A percentile compares a stretch with the other conserved stretches of the same genome.
phyloP scores from a whole-genome alignment of 1,284 basidiomycete genomes.

The Inonotus hispidus region DNA sequence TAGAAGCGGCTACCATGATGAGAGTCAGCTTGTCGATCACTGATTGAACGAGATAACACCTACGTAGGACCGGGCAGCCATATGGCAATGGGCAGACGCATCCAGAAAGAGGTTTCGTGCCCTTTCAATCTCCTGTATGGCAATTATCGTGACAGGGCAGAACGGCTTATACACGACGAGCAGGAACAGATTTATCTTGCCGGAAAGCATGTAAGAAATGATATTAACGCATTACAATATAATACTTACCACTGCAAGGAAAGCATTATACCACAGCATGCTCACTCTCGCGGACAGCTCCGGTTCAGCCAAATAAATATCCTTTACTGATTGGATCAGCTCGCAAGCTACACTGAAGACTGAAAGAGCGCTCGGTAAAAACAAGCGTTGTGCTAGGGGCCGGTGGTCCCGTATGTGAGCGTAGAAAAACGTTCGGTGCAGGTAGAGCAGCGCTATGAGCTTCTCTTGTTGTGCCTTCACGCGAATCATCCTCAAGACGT shows the following conservation, averaged over 20 bases:
- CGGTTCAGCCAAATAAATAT: slow-evolving; percentile 3
- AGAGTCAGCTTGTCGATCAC: not conserved
- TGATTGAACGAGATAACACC: not conserved
- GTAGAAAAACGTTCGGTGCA: not conserved
- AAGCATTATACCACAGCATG: slow-evolving; percentile 12
- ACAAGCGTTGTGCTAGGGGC: not conserved
- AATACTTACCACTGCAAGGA: slow-evolving; percentile 5
- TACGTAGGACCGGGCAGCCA: slow-evolving; percentile 11
- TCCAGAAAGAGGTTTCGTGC: slow-evolving; percentile 1
- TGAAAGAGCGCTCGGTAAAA: slow-evolving; percentile 4
- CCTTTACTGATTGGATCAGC: not conserved
- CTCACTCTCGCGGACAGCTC: slow-evolving; percentile 2
- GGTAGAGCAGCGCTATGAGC: not conserved
- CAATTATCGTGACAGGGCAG: slow-evolving; percentile 1
- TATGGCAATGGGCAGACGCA: not conserved
- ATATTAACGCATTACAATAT: not conserved
- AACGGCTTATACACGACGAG: slow-evolving; percentile 7
- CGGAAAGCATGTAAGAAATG: not conserved
- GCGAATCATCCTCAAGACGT: not conserved
- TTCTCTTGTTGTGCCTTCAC: not conserved
- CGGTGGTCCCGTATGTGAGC: slow-evolving; percentile 5
- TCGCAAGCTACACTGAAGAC: slow-evolving; percentile 1
- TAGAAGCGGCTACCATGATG: not conserved
- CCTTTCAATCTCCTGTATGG: slow-evolving; percentile 1
- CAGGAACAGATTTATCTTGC: not conserved